Evolutionary conservation across 805 yeast species (phyloP).

Genomic region (Lachancea fermentati): DNA sequence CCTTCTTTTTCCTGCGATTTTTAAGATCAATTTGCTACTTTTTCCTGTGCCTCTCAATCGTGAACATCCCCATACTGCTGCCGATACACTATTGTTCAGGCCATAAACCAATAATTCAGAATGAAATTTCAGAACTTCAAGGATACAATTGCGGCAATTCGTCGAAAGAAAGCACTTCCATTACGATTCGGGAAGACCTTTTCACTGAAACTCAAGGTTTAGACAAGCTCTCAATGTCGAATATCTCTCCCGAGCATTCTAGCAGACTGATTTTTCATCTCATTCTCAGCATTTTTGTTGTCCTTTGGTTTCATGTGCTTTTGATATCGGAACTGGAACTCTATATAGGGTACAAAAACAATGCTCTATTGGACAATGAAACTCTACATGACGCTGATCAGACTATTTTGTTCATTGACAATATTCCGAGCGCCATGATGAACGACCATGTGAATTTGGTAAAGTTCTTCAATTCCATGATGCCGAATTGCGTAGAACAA

Average conservation of each 20-base stretch:
- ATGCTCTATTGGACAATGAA: constrained; percentile 29
- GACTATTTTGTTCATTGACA: constrained; percentile 39
- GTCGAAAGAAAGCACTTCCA: neutral
- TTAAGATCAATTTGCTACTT: constrained; percentile 45
- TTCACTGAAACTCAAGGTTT: constrained; percentile 39
- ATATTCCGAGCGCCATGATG: constrained; percentile 37
- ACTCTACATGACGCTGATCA: constrained; percentile 19
- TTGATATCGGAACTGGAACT: constrained; percentile 51
- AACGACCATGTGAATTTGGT: constrained; percentile 17
- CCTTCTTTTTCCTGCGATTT: constrained; percentile 66
- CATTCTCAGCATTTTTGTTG: constrained; percentile 47
- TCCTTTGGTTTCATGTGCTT: constrained; percentile 51
- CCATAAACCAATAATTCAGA: constrained; percentile 9
- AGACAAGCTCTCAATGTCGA: constrained; percentile 67
- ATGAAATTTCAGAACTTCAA: too few species aligned
- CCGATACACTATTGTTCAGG: constrained; percentile 51
- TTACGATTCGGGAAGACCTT: neutral
- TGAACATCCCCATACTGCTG: constrained; percentile 54
- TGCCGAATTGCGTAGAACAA: constrained; percentile 50
- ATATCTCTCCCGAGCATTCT: constrained; percentile 50
- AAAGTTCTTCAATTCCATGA: constrained; percentile 24
- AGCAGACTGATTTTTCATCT: constrained; percentile 57
- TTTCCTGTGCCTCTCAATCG: constrained; percentile 45
- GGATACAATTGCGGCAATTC: neutral
- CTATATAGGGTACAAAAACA: constrained; percentile 45